A percentile compares a stretch with the other conserved stretches of the same genome.
phyloP scores from a whole-genome alignment of 768 basidiomycete species.

The Tricholomella constricta region DNA sequence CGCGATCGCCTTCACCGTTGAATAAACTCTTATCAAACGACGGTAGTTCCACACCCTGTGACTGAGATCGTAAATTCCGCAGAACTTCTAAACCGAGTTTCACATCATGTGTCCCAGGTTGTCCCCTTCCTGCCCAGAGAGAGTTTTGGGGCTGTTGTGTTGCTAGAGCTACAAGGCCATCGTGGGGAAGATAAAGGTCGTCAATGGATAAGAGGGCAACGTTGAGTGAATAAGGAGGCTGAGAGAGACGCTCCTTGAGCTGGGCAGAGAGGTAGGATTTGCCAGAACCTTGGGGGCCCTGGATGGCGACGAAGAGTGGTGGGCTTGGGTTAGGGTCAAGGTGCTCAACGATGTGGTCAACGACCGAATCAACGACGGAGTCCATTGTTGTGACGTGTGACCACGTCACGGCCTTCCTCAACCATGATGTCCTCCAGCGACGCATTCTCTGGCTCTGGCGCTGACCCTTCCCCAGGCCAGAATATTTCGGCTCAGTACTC shows the following conservation, averaged over 20 bases:
- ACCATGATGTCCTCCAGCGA: conserved; percentile 54
- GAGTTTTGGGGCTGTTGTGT: conserved; percentile 54
- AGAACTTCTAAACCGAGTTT: conserved; percentile 60
- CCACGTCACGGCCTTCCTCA: conserved; percentile 18
- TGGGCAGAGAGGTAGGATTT: conserved; percentile 79
- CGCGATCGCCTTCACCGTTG: conserved; percentile 83
- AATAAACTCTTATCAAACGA: conserved; percentile 86
- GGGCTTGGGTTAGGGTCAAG: conserved; percentile 26
- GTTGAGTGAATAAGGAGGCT: conserved; percentile 50
- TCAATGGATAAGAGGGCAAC: conserved; percentile 76
- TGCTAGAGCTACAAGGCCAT: conserved; percentile 58
- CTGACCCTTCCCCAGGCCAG: conserved; percentile 50
- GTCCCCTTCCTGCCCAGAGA: conserved; percentile 83
- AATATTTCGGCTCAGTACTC: conserved; percentile 48
- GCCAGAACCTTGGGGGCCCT: conserved; percentile 94
- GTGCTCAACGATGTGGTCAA: conserved; percentile 27
- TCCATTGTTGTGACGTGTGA: conserved; percentile 18
- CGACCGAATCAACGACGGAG: conserved; percentile 22
- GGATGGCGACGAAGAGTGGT: conserved; percentile 84
- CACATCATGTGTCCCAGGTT: conserved; percentile 91
- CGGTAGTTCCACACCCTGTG: conserved; percentile 59
- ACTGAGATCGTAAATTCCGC: conserved; percentile 45
- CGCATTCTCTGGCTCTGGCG: conserved; percentile 36
- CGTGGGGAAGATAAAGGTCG: conserved; percentile 83
- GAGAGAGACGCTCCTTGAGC: conserved; percentile 45